Conservation (phyloP, 2,329 filamentous ascomycete species). For the Hymenoscyphus albidus region DNA sequence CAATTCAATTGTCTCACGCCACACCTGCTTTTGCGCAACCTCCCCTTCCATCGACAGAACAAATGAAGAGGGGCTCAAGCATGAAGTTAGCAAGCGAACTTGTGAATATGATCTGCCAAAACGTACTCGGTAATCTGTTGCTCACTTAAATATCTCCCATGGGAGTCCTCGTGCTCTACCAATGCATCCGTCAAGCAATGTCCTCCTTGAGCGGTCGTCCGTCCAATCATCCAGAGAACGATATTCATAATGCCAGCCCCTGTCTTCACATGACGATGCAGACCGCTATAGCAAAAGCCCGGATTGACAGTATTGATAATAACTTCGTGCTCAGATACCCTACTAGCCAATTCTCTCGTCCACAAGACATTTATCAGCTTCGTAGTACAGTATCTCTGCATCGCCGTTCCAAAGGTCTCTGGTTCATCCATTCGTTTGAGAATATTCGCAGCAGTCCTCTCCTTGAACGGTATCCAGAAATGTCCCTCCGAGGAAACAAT, state of each 20-base stretch:
- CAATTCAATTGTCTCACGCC: conserved; percentile 3
- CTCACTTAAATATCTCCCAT: not conserved
- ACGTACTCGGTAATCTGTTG: not conserved
- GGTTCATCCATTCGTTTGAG: conserved; percentile 8
- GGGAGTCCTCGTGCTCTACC: not conserved
- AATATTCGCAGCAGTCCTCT: conserved; percentile 5
- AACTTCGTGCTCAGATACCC: not conserved
- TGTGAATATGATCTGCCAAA: not conserved
- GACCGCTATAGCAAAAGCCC: conserved; percentile 1
- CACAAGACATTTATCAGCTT: conserved; percentile 1
- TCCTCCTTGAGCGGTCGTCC: not conserved
- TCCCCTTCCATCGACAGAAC: conserved; percentile 4
- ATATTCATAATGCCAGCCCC: not conserved
- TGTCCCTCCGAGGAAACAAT: conserved; percentile 5
- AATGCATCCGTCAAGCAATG: conserved; percentile 4
- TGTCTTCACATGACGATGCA: not conserved
- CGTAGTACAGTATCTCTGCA: conserved; percentile 3
- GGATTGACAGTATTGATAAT: conserved; percentile 3
- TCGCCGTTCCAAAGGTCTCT: not conserved
- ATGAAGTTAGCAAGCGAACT: not conserved
- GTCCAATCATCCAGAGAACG: not conserved
- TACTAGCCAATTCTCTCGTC: not conserved
- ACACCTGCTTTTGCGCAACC: not conserved
- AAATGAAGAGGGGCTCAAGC: not conserved
- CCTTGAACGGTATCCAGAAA: conserved; percentile 9